Conservation (phyloP, 169 alveolate species). For the Plasmodium gonderi region DNA sequence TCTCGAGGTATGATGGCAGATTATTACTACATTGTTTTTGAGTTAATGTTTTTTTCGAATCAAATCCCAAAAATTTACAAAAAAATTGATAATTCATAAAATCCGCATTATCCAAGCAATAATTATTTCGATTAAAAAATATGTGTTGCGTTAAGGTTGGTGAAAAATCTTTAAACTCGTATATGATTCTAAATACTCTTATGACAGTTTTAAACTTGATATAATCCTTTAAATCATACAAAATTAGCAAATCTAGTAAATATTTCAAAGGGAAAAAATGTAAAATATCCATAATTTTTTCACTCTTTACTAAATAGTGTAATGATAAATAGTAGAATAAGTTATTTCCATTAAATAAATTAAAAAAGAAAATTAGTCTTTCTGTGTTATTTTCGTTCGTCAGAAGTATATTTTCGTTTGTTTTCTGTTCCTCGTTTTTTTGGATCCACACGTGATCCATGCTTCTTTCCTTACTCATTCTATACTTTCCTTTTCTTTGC, state of each 20-base stretch:
- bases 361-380: constrained; percentile 42
- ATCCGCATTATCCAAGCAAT: constrained; percentile 31
- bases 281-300: constrained; percentile 49
- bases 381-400: constrained; percentile 49
- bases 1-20: neutral
- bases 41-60: neutral
- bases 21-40: neutral
- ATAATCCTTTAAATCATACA: constrained; percentile 61
- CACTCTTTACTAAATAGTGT: constrained; percentile 50
- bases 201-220: constrained; percentile 48
- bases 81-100: constrained; percentile 59
- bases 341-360: constrained; percentile 59
- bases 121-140: constrained; percentile 47
- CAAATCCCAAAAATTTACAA: constrained; percentile 32
- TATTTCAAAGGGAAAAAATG: constrained; percentile 53
- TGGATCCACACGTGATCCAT: neutral
- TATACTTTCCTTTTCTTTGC: neutral
- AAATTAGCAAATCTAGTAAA: constrained; percentile 47
- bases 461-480: neutral
- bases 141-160: constrained; percentile 11
- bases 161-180: constrained; percentile 64
- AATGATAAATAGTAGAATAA: constrained; percentile 59
- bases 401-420: neutral
- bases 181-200: constrained; percentile 52
- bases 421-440: neutral